These are phyloP conservation scores for Komagataea norvegica DNA, from an alignment of 1,139 yeast species.

Conservation along the genomic window DNA sequence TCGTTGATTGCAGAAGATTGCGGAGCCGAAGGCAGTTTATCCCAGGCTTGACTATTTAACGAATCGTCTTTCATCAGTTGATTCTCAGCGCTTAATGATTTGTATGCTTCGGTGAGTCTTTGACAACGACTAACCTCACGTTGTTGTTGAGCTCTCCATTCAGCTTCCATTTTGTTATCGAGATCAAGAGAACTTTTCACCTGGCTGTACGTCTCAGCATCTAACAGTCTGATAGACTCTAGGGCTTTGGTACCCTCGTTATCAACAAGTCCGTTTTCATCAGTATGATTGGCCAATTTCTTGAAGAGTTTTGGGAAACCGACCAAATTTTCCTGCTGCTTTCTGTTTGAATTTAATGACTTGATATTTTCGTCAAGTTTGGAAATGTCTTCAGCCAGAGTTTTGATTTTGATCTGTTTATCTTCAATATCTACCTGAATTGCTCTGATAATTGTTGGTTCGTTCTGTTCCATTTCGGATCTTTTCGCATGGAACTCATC, in stretches of 20 bases:
- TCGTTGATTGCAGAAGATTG: no score
- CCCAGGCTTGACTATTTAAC: neutral
- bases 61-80: slow-evolving; percentile 14
- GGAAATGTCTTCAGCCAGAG: slow-evolving; percentile 28
- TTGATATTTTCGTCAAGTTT: slow-evolving; percentile 39
- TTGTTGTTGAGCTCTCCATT: slow-evolving; percentile 32
- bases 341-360: slow-evolving; percentile 27
- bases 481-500: slow-evolving; percentile 24
- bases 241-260: slow-evolving; percentile 29
- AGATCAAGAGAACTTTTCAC: slow-evolving; percentile 27
- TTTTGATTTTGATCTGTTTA: slow-evolving; percentile 25
- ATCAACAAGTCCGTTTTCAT: slow-evolving; percentile 31
- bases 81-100: slow-evolving; percentile 13
- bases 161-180: slow-evolving; percentile 32
- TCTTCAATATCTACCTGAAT: slow-evolving; percentile 23
- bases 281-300: slow-evolving; percentile 27
- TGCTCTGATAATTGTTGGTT: slow-evolving; percentile 23
- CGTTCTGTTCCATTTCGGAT: slow-evolving; percentile 22
- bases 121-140: slow-evolving; percentile 25
- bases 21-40: no score
- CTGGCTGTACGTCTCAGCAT: slow-evolving; percentile 29
- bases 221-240: slow-evolving; percentile 24
- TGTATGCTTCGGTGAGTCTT: slow-evolving; percentile 15
- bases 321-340: slow-evolving; percentile 28
- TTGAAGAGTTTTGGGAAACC: slow-evolving; percentile 28